Conservation (phyloP, 1,284 basidiomycete species). For the Cutaneotrichosporon arboriforme region DNA sequence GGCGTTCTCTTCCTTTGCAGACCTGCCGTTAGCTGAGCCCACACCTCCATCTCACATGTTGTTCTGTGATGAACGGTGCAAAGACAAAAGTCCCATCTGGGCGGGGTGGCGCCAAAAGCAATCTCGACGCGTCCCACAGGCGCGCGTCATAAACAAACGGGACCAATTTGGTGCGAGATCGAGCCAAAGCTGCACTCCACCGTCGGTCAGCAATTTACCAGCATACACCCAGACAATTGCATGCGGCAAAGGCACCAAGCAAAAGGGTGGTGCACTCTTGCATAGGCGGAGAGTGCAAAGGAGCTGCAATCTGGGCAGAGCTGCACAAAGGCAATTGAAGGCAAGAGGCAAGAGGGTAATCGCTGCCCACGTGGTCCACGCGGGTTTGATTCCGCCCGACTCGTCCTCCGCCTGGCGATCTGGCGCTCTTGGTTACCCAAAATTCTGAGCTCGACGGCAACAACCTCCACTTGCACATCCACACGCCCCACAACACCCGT, state of each 20-base stretch:
- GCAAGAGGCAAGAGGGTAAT: too few species aligned
- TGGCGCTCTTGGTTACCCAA: neutral
- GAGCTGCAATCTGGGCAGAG: too few species aligned
- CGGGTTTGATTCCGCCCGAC: neutral
- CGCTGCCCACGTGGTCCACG: neutral
- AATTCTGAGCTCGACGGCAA: neutral
- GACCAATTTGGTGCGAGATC: neutral
- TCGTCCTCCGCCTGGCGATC: neutral
- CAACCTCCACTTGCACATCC: slow-evolving; percentile 9
- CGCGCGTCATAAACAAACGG: slow-evolving; percentile 6
- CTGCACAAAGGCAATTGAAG: too few species aligned
- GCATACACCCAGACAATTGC: too few species aligned
- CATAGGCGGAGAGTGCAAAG: too few species aligned
- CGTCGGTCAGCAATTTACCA: too few species aligned
- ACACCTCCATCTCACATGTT: neutral
- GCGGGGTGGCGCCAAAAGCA: slow-evolving; percentile 1
- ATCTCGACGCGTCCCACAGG: slow-evolving; percentile 4
- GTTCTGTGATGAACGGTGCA: neutral
- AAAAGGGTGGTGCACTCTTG: too few species aligned
- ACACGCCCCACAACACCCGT: slow-evolving; percentile 8
- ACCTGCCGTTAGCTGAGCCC: neutral
- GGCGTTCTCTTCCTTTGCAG: neutral
- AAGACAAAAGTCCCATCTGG: neutral
- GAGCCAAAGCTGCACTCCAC: too few species aligned
- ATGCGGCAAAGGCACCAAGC: too few species aligned